Evolutionary conservation across 2,329 filamentous ascomycete genomes (phyloP), one percentile per base, ranked within the genome.

Genomic region (Clarireedia hainanense): DNA sequence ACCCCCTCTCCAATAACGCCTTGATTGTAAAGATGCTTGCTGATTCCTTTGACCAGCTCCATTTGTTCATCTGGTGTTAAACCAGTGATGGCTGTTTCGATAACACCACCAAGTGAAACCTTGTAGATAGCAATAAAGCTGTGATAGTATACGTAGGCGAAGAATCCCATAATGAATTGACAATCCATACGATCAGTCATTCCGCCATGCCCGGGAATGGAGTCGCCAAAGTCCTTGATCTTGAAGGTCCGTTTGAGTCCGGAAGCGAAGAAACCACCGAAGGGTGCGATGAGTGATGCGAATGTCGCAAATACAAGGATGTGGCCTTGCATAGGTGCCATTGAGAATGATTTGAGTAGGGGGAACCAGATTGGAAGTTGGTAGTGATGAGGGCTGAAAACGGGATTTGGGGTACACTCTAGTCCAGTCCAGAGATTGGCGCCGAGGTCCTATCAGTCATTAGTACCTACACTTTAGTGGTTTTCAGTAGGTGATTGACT

Each of bases 171-270:
- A 76, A 97, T 97, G 75, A 99, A 99, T 70, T 99, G 94, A 72
- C 94, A 99, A 70, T 99, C 94, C 92, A 99, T 97, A 60, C 94
- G 88, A 70, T 99, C 94, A 15, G 94, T 99, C 75, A 99, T 97
- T 64, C 94, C 94, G 59, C 94, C 94, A 67, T 99, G 94, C 23
- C 94, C 94, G 1, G 94, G 94, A 64, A 99, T 99, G 1, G 91
- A 95, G 73, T 99, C 89, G 64, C 94, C 94, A 74, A 99, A 99
- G 75, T 99, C 94, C 79, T 99, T 99, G 79, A 99, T 95, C 76
- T 99, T 97, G 77, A 99, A 99, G 4, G 92, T 96, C 30, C 94
- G 89, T 81, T 99, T 99, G 57, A 99, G 80, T 0, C 94, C 94
- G 2, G 91, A 96, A 4, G 94, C 94, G 70, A 99, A 99, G 80